Base-by-base conservation (phyloP, 2,329 filamentous ascomycete species). In the Trichoderma oligosporum region DNA sequence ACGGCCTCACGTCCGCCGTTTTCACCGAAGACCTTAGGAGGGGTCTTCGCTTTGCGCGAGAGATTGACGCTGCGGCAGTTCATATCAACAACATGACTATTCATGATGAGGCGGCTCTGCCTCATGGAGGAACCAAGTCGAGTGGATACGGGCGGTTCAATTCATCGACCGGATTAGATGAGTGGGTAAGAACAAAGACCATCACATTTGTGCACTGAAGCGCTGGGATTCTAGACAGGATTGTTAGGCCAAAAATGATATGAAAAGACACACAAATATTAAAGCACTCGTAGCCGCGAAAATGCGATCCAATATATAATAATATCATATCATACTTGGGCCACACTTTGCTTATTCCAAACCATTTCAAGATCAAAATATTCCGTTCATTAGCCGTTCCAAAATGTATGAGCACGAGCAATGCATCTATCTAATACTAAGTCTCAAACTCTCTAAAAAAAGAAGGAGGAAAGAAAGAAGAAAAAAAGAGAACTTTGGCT, bases 1-100 rank as follows among this genome's bases (percentile, higher is more conserved):
- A 91, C 67, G 90, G 90, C 3, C 78, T 95, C 8, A 77, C 78
- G 2, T 80, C 84, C 3, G 81, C 88, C 0, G 81, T 95, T 2
- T 95, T 91, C 69, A 91, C 89, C 0, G 75, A 81, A 62, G 84
- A 90, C 67, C 71, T 93, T 52, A 72, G 77, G 48, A 74, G 77
- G 39, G 86, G 78, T 0, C 67, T 88, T 60, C 74, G 80, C 4
- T 70, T 88, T n/a, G 84, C 85, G 4, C 78, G 74, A 61, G 75
- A 78, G 59, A 82, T 88, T 58, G 84, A 93, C 68, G 79, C 81
- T 24, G 90, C 84, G 6, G 82, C 82, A 2, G 82, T 85, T 25
- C 85, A 88, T 63, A 85, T 89, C 66, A 89, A 88, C 68, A 74
- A 74, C 36, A 82, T 85, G 76, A 85, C 79, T 2, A 72, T 88